Base-by-base conservation (phyloP, 306 rosid genomes). In the Quercus suber region DNA sequence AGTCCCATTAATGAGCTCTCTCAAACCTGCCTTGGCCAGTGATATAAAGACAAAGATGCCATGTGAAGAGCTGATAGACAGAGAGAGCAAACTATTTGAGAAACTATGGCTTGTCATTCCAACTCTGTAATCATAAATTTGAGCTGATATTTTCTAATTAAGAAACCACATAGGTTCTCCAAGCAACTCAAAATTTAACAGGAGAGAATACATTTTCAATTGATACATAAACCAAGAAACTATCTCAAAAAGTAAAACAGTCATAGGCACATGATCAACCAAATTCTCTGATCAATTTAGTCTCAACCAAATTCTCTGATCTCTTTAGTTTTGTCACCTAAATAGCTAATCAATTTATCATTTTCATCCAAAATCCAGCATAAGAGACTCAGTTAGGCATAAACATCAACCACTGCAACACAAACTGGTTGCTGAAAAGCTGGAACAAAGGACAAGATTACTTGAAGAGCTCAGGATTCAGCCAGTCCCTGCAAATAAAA, bases 391-490 rank as follows among this genome's bases (percentile, higher is more conserved):
- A 69, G 53, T 64, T 11, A 80, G 69, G 82, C 76, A 63, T 6
- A 33, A 69, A 69, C 69, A 43, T 72, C 87, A 69, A 61, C 74
- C 73, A 76, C 60, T 63, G 80, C 71, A 35, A 58, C n/a, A 69
- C 56, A 65, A 19, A 73, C 71, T 55, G 25, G 60, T 76, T 23
- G 69, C 73, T 59, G 58, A 82, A 58, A 78, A 51, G 83, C 65
- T 63, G 45, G 75, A 41, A 52, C 23, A 5, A 73, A 58, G 64
- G 6, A 71, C 3, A 10, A 71, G 77, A 80, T 86, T 86, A 95
- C 88, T 91, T 92, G 85, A 95, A 92, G 73, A 92, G 90, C 80
- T 87, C 93, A 58, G 99, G 94, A 84, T 95, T 95, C 79, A 92
- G 88, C 98, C 99, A 95, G 76, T 92, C 98, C 90, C 99, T 95